phyloP scores from a whole-genome alignment of 1,284 basidiomycete species.

The Pterulicium gracile region DNA sequence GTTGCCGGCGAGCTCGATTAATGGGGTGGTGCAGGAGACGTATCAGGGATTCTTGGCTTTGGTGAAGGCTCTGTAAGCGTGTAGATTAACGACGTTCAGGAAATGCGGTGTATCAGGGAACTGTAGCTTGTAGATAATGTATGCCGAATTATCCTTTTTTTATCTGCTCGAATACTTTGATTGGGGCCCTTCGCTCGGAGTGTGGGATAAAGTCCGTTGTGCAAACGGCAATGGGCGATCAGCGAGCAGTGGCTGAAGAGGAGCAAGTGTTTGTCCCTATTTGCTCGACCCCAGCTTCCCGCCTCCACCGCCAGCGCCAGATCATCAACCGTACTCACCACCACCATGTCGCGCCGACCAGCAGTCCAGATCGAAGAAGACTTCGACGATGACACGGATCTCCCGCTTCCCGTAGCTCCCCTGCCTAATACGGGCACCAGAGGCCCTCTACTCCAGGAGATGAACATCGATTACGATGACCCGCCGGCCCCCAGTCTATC shows the following conservation, averaged over 20 bases:
- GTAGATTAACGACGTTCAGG: too few relatives aligned
- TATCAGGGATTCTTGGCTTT: not conserved
- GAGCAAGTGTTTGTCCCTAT: not conserved
- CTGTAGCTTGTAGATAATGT: too few relatives aligned
- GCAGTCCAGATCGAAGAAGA: slow-evolving; percentile 48
- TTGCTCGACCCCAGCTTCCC: not conserved
- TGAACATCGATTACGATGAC: slow-evolving; percentile 38
- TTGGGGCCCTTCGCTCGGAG: too few relatives aligned
- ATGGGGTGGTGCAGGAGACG: not conserved
- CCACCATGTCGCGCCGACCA: slow-evolving; percentile 52
- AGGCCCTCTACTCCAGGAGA: slow-evolving; percentile 72
- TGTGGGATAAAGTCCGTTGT: too few relatives aligned
- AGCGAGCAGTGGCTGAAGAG: too few relatives aligned
- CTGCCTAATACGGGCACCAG: slow-evolving; percentile 55
- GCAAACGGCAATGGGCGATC: too few relatives aligned
- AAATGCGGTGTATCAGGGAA: too few relatives aligned
- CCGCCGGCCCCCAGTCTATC: slow-evolving; percentile 19
- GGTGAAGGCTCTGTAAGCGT: not conserved
- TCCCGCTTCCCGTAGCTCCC: slow-evolving; percentile 55
- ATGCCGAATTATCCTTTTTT: too few relatives aligned
- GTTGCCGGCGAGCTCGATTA: not conserved
- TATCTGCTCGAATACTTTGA: too few relatives aligned
- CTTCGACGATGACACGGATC: slow-evolving; percentile 86
- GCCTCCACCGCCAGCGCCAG: not conserved
- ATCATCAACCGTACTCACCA: not conserved